Base-by-base conservation (phyloP, 441 rosid species). In the Pelargonium citronellum region DNA sequence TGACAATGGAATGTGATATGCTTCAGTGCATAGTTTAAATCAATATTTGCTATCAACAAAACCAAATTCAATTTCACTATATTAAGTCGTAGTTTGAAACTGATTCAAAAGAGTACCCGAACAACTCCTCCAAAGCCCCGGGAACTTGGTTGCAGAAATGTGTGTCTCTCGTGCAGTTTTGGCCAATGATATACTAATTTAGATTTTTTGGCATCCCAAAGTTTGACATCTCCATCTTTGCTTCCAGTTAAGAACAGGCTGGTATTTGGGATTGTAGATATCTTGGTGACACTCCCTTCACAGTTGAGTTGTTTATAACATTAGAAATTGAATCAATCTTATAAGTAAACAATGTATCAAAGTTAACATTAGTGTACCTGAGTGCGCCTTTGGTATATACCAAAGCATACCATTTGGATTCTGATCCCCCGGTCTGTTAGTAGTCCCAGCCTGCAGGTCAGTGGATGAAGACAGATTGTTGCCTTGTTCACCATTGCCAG, bases 331-430 rank as follows among this genome's bases (percentile, higher is more conserved):
- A 51, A 3, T 51, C 16, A n/a, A 12, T 57, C 62, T 22, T 57
- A 58, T 27, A 9, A 58, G 34, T 9, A 34, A 20, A 0, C 7
- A 58, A 12, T 58, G 64, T 37, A 37, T 20, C 64, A 57, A 17
- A 58, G 30, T 34, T 20, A 58, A 58, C 41, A 37, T 37, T 37
- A 37, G 8, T 5, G 41, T 83, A 91, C 98, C 98, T 88, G 78
- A 82, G 86, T 91, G 99, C 74, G 97, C 96, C 82, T 94, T 94
- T 70, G 99, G 96, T 75, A 94, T 83, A 79, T 94, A 89, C 99
- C 99, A 94, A 67, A 94, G 91, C 99, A 94, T 94, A 74, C 97
- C 99, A 41, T 83, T 83, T 43, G 67, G 77, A 80, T 87, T 87
- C 77, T 87, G 95, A 60, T 84, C 87, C 19, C 81, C 81, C 9